A percentile compares a stretch with the other conserved stretches of the same genome.
Evolutionary conservation across 2,329 filamentous ascomycete genomes (phyloP).

Genomic region (Pestalotiopsis sp.): DNA sequence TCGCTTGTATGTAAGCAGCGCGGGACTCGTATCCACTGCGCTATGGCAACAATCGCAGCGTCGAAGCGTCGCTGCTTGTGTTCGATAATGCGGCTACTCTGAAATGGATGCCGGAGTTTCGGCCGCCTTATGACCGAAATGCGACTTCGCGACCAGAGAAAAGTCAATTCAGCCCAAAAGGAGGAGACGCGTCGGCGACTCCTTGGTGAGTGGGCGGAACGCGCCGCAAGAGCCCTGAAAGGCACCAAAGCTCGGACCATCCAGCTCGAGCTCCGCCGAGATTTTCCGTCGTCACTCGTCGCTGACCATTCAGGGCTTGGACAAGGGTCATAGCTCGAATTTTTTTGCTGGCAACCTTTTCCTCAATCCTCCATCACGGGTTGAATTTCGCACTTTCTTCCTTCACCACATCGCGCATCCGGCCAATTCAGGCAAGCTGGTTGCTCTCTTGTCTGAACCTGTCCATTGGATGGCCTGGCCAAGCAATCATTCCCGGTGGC

Average conservation of each 20-base stretch:
- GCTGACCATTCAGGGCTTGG: not conserved
- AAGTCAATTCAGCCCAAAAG: not conserved
- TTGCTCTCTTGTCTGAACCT: not conserved
- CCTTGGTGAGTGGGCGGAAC: not conserved
- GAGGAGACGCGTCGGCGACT: too few relatives aligned
- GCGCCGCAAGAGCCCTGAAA: not conserved
- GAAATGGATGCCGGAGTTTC: not conserved
- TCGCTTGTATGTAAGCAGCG: not conserved
- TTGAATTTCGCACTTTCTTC: not conserved
- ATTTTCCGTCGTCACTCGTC: constrained; percentile 1
- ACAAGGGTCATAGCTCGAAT: not conserved
- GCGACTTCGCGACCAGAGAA: not conserved
- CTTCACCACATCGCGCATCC: not conserved
- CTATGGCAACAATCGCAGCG: not conserved
- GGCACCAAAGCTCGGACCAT: not conserved
- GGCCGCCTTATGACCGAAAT: not conserved
- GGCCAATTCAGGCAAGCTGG: constrained; percentile 4
- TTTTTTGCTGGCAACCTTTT: not conserved
- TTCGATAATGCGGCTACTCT: not conserved
- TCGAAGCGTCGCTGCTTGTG: not conserved
- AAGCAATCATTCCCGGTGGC: constrained; percentile 20
- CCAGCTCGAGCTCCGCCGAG: not conserved
- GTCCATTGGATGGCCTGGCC: constrained; percentile 23
- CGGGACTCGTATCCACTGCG: not conserved
- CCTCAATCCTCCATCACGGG: not conserved